Conservation (phyloP, 2,329 filamentous ascomycete species). For the Coleophoma cylindrospora region DNA sequence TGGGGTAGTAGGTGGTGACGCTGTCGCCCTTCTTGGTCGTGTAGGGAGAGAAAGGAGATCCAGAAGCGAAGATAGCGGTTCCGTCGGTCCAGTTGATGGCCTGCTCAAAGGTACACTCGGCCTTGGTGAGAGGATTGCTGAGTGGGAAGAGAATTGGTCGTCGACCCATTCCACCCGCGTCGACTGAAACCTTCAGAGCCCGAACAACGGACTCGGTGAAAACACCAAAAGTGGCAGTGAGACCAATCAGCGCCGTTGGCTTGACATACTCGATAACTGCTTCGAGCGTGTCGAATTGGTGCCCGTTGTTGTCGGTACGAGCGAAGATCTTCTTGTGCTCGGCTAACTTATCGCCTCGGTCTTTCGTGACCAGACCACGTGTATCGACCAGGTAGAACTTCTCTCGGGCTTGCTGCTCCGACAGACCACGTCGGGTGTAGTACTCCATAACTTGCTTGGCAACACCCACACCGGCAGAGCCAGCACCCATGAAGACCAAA, state of each 20-base stretch:
- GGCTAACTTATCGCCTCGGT: slow-evolving; percentile 89
- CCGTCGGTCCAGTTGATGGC: slow-evolving; percentile 89
- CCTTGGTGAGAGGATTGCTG: slow-evolving; percentile 93
- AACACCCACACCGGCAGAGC: slow-evolving; percentile 92
- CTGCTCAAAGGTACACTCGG: slow-evolving; percentile 95
- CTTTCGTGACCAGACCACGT: slow-evolving; percentile 87
- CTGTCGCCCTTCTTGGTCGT: slow-evolving; percentile 58
- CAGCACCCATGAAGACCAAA: slow-evolving; percentile 93
- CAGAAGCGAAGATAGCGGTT: slow-evolving; percentile 87
- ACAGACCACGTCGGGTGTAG: slow-evolving; percentile 88
- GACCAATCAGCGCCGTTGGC: slow-evolving; percentile 88
- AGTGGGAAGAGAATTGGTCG: slow-evolving; percentile 92
- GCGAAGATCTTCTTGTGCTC: slow-evolving; percentile 80
- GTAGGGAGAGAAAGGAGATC: slow-evolving; percentile 80
- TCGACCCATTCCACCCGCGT: slow-evolving; percentile 62
- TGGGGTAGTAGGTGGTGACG: slow-evolving; percentile 65
- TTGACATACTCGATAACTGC: slow-evolving; percentile 93
- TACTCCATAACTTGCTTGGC: slow-evolving; percentile 97
- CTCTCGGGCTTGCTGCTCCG: slow-evolving; percentile 77
- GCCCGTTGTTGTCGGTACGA: slow-evolving; percentile 57
- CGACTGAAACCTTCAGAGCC: slow-evolving; percentile 59
- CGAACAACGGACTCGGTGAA: slow-evolving; percentile 86
- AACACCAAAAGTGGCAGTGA: slow-evolving; percentile 89
- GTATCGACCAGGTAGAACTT: slow-evolving; percentile 99
- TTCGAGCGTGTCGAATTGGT: slow-evolving; percentile 73